These are phyloP conservation scores for Dioscorea cayenensis DNA, from an alignment of 116 monocot species.

Conservation along the genomic window DNA sequence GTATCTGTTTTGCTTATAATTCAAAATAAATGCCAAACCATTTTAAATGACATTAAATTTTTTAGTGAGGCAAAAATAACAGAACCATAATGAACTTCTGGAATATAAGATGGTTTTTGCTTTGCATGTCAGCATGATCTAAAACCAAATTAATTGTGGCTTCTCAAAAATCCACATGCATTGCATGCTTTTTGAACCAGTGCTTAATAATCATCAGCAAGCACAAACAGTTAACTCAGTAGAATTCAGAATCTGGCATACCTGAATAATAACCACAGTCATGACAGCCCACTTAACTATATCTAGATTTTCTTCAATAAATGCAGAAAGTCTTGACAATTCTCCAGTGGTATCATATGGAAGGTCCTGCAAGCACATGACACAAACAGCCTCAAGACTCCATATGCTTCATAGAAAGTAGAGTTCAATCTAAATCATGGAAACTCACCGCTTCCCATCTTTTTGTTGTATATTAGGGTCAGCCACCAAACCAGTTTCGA, in stretches of 20 bases:
- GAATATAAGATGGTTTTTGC: not conserved
- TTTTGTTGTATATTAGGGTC: conserved; percentile 38
- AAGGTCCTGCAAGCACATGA: conserved; percentile 45
- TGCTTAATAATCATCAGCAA: not conserved
- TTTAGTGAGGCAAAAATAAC: not conserved
- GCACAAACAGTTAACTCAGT: not conserved
- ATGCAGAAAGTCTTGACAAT: conserved; percentile 40
- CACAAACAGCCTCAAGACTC: not conserved
- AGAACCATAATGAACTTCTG: not conserved
- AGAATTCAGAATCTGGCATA: conserved; percentile 9
- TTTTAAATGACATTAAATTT: not conserved
- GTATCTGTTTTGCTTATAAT: too few species aligned
- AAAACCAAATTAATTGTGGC: not conserved
- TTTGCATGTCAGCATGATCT: not conserved
- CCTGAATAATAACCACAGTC: conserved; percentile 59
- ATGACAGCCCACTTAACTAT: conserved; percentile 42
- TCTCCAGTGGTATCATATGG: conserved; percentile 76
- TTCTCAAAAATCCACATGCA: not conserved
- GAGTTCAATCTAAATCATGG: not conserved
- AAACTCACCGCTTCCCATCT: conserved; percentile 68
- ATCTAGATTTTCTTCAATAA: conserved; percentile 54
- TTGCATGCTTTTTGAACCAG: not conserved
- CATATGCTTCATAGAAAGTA: not conserved
- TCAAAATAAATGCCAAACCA: not conserved
- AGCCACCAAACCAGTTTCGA: conserved; percentile 54